Conservation (phyloP, 257 asterid genomes). For the Solanum pinnatisectum region DNA sequence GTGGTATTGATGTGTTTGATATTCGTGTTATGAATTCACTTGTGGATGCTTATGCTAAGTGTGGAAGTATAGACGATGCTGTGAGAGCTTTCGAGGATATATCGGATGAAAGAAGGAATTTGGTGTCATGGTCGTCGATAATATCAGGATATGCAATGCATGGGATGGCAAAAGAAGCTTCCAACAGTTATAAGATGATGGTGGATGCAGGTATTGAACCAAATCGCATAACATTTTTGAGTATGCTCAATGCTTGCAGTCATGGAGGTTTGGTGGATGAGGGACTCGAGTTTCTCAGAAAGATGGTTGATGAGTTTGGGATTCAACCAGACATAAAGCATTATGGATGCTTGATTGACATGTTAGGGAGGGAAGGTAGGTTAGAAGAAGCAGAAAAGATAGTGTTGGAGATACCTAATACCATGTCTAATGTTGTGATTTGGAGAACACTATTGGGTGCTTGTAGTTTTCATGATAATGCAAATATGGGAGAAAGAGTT, state of each 20-base stretch:
- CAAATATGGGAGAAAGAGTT: conserved; percentile 58
- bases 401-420: conserved; percentile 37
- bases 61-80: conserved; percentile 49
- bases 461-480: conserved; percentile 60
- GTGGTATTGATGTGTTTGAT: conserved; percentile 33
- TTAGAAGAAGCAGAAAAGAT: conserved; percentile 69
- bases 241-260: conserved; percentile 54
- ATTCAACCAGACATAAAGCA: conserved; percentile 50
- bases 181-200: conserved; percentile 35
- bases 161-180: conserved; percentile 69
- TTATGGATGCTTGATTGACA: conserved; percentile 54
- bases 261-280: conserved; percentile 68
- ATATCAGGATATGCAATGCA: conserved; percentile 66
- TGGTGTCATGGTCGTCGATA: conserved; percentile 70
- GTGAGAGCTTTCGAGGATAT: conserved; percentile 37
- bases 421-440: conserved; percentile 32
- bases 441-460: conserved; percentile 84
- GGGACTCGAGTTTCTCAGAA: conserved; percentile 45
- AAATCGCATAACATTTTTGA: conserved; percentile 47
- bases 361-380: conserved; percentile 82
- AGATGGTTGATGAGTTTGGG: conserved; percentile 37
- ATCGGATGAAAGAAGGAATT: conserved; percentile 26
- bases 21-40: conserved; percentile 58
- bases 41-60: conserved; percentile 57
- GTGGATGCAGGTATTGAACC: conserved; percentile 33